Conservation (phyloP, 2,329 filamentous ascomycete species). For the Nigrospora sphaerica region DNA sequence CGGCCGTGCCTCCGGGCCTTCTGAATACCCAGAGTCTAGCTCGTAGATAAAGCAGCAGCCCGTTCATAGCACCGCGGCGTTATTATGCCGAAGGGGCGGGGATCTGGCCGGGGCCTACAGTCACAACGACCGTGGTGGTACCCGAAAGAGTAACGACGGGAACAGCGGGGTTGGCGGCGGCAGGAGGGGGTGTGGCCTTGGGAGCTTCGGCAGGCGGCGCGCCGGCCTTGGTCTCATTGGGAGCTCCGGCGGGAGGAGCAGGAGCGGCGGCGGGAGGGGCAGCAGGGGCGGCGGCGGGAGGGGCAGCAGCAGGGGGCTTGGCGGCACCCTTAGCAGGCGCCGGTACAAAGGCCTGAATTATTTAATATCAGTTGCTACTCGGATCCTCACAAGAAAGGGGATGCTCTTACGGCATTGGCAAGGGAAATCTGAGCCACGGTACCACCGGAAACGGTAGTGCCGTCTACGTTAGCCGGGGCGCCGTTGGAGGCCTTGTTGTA, state of each 20-base stretch:
- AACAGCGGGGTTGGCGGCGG: not conserved
- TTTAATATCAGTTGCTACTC: conserved; percentile 2
- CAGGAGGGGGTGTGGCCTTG: not conserved
- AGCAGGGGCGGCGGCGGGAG: conserved; percentile 2
- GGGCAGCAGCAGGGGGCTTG: conserved; percentile 1
- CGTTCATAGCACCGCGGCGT: no score
- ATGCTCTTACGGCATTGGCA: conserved; percentile 13
- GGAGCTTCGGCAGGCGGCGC: not conserved
- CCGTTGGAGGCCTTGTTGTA: conserved; percentile 16
- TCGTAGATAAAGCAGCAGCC: no score
- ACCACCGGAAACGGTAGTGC: conserved; percentile 17
- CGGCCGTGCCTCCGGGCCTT: no score
- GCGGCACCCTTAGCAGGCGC: conserved; percentile 6
- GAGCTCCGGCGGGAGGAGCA: not conserved
- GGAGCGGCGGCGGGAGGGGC: not conserved
- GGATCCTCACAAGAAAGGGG: conserved; percentile 15
- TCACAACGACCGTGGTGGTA: not conserved
- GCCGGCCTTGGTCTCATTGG: not conserved
- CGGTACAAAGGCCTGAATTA: not conserved
- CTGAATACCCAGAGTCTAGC: no score
- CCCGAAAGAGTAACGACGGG: not conserved
- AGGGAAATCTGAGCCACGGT: conserved; percentile 20
- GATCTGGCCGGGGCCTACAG: not conserved
- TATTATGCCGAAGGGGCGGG: not conserved
- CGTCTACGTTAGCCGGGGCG: conserved; percentile 16